These are phyloP conservation scores for Fusarium pininemorale DNA, from an alignment of 2,329 filamentous ascomycete species.

Conservation along the genomic window DNA sequence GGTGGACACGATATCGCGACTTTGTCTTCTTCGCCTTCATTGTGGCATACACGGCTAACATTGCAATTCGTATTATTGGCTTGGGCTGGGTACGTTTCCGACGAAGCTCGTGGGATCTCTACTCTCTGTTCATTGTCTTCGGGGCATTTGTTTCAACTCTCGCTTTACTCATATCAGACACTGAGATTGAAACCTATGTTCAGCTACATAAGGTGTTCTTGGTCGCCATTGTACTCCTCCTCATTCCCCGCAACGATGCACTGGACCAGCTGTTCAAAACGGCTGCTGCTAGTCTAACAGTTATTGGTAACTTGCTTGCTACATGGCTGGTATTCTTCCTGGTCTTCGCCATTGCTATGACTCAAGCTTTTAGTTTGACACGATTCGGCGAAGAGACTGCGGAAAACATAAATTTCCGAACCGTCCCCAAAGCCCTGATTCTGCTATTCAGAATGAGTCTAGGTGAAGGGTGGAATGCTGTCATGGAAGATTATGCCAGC, in stretches of 20 bases:
- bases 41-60: conserved; percentile 83
- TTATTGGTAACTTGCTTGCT: conserved; percentile 89
- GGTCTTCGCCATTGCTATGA: conserved; percentile 95
- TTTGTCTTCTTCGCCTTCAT: conserved; percentile 83
- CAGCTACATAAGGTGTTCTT: conserved; percentile 94
- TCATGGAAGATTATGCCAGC: conserved; percentile 94
- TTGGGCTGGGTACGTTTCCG: conserved; percentile 93
- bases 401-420: conserved; percentile 90
- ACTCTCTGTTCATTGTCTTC: conserved; percentile 80
- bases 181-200: conserved; percentile 69
- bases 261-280: conserved; percentile 99
- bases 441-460: conserved; percentile 92
- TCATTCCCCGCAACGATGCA: conserved; percentile 96
- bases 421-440: conserved; percentile 91
- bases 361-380: conserved; percentile 94
- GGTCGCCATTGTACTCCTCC: conserved; percentile 85
- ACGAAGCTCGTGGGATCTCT: conserved; percentile 94
- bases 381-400: conserved; percentile 79
- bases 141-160: conserved; percentile 83
- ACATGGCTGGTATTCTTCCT: conserved; percentile 98
- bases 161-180: conserved; percentile 74
- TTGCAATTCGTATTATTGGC: conserved; percentile 84
- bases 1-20: conserved; percentile 78
- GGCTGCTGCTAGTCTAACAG: conserved; percentile 88
- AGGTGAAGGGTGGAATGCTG: conserved; percentile 94